Conservation (phyloP, 257 asterid species). For the Sherardia arvensis region DNA sequence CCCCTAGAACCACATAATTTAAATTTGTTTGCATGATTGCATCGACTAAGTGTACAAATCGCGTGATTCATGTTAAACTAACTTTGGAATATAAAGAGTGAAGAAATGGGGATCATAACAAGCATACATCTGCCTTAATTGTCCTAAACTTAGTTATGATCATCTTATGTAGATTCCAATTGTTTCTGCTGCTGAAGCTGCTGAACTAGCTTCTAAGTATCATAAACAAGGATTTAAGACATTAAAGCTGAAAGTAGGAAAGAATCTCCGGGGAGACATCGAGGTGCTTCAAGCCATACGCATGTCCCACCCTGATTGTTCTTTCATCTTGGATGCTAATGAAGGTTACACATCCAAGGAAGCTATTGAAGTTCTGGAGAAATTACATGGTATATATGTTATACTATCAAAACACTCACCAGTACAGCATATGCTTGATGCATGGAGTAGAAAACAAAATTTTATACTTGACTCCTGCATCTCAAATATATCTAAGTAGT, state of each 20-base stretch:
- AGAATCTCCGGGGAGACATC: conserved; percentile 55
- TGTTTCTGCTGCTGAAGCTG: conserved; percentile 70
- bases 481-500: neutral
- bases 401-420: neutral
- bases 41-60: neutral
- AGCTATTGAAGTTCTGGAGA: conserved; percentile 73
- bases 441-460: neutral
- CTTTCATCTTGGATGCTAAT: conserved; percentile 80
- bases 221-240: conserved; percentile 54
- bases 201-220: conserved; percentile 65
- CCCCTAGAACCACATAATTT: neutral
- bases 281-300: conserved; percentile 85
- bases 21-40: neutral
- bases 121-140: neutral
- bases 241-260: conserved; percentile 88
- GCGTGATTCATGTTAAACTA: neutral
- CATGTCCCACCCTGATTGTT: conserved; percentile 63
- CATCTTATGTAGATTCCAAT: conserved; percentile 59
- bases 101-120: neutral
- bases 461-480: neutral
- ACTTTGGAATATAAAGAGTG: neutral
- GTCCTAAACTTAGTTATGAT: neutral
- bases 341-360: conserved; percentile 76
- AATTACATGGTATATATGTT: conserved; percentile 46
- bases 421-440: neutral